Conservation (phyloP, 192 early-diverging fungal species). For the Podila epigama region DNA sequence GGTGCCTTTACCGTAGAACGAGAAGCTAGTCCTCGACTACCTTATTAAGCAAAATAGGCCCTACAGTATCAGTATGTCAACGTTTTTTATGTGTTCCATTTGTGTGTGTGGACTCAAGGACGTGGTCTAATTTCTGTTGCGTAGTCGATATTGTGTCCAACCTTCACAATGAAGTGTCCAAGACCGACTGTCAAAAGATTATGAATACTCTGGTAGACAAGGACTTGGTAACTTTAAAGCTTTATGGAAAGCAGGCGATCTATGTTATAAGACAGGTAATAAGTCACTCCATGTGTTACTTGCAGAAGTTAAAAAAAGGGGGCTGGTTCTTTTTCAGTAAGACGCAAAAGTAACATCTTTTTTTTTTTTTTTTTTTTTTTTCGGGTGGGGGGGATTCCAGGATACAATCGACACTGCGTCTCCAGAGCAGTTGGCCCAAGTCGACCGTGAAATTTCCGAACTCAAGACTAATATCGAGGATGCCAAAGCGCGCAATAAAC, state of each 20-base stretch:
- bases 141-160: conserved; percentile 55
- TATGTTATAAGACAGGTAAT: conserved; percentile 58
- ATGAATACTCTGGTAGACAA: conserved; percentile 46
- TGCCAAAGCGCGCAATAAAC: conserved; percentile 60
- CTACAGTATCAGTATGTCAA: conserved; percentile 55
- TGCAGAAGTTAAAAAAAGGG: background rate
- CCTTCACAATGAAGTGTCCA: conserved; percentile 49
- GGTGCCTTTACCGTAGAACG: conserved; percentile 27
- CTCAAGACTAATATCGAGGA: conserved; percentile 64
- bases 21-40: conserved; percentile 55
- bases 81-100: background rate
- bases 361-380: background rate
- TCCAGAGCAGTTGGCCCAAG: conserved; percentile 53
- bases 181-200: conserved; percentile 49
- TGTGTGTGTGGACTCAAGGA: background rate
- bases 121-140: background rate
- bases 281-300: background rate
- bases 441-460: conserved; percentile 59
- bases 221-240: conserved; percentile 37
- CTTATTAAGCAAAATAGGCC: conserved; percentile 55
- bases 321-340: background rate
- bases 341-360: background rate
- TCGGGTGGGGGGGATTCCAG: conserved; percentile 2
- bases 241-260: conserved; percentile 55
- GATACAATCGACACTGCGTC: conserved; percentile 51